Evolutionary conservation across 2,329 filamentous ascomycete species (phyloP), one percentile per base, ranked within the genome.

Genomic region (Bipolaris victoriae): DNA sequence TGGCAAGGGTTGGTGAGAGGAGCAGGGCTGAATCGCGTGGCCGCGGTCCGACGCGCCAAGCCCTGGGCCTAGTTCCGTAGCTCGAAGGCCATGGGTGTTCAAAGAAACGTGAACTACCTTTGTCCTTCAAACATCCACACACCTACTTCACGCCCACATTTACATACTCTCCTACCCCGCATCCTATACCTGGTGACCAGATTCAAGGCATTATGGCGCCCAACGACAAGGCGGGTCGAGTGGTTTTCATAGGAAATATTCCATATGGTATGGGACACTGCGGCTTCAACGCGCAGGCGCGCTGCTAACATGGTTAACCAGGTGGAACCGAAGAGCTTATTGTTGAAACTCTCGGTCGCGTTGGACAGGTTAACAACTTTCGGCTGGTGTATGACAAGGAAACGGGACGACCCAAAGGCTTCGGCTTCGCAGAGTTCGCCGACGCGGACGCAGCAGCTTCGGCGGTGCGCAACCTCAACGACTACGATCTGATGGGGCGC

Each of bases 291-390:
- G n/a, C 41, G 48, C 24, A 46, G 13, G 44, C 60, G 53, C 60
- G 36, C 48, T 46, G 44, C 63, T 67, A 44, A 65, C 49, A 52
- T 43, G 55, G 61, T 54, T 40, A 31, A 24, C 16, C 70, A 97
- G 93, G 94, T 62, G 88, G 97, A 64, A 96, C 92, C 29, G 95
- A 99, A 79, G 93, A 98, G 76, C 91, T 97, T 76, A 97, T 99
- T 69, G 90, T 89, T 73, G 91, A 97, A 68, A 96, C 96, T 60
- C 96, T 98, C 77, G 91, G 88, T 74, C 90, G 90, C 63, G 92
- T 91, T 51, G 95, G 95, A 57, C 91, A 93, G 64, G 94, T 98
- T 1, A 83, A 96, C 57, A 94, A 90, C 75, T 98, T 98, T 76
- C 88, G 94, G 50, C 84, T 98, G 47, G 94, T 98, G 63, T 96